Evolutionary conservation across 2,329 filamentous ascomycete species (phyloP), one percentile per base, ranked within the genome.

Genomic region (Aspergillus fischeri): DNA sequence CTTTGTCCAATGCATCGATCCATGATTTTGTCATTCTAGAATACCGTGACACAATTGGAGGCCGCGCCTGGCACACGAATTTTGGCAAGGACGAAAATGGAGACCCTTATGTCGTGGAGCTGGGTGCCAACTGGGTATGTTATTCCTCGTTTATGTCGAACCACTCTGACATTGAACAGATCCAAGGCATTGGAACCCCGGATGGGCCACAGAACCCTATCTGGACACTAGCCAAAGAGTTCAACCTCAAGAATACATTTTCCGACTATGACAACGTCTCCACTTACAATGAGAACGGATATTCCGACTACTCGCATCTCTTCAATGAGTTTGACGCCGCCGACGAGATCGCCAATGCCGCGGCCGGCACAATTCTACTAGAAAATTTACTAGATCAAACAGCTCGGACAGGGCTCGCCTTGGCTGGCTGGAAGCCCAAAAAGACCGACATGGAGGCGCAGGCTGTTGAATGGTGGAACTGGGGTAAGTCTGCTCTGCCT

Each of bases 1-100:
- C 85, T 2, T 70, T 89, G 5, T 73, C 78, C 4, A 86, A 88
- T 53, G 78, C 80, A 3, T 86, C 83, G 0, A 73, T 89, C 10
- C 73, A 77, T 0, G 85, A 89, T 58, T 89, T 89, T 57, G 53
- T 89, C 7, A 85, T 89, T 49, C 70, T 89, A 2, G 86, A 89
- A 59, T 83, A 85, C 58, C 84, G 85, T 11, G 76, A 81, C 57
- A 78, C 81, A 11, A 81, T 89, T 57, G 86, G 86, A 2, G 86
- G 86, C 1, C 81, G 86, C 4, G 79, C 86, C 32, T 73, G 73
- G 10, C 80, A 87, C 59, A 78, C 79, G 0, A 71, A 74, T 0
- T 88, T 88, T 63, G 85, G 86, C 10, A 73, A 75, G 21, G 72
- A 78, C 20, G 52, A 67, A 4, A 74, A 82, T 49, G 83, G 83